Evolutionary conservation across 1,284 basidiomycete genomes (phyloP).

Genomic region (Cerrena zonata): DNA sequence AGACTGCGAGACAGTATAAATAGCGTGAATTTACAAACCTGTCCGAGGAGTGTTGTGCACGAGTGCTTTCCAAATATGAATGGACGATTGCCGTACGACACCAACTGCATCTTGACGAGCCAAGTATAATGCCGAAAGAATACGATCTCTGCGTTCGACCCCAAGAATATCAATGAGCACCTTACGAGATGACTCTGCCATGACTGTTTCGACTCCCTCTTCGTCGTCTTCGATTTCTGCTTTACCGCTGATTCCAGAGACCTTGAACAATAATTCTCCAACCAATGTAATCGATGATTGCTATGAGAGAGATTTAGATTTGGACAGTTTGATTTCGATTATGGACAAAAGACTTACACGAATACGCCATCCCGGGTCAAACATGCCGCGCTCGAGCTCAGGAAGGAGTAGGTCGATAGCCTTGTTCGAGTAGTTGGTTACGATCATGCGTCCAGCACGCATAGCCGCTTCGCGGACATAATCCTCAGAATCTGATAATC

Average conservation of each 20-base stretch:
- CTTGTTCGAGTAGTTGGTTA: conserved; percentile 87
- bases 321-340: conserved; percentile 13
- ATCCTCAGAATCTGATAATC: conserved; percentile 91
- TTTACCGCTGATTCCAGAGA: conserved; percentile 96
- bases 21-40: conserved; percentile 35
- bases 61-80: conserved; percentile 97
- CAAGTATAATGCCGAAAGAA: conserved; percentile 87
- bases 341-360: conserved; percentile 50
- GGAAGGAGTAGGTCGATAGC: conserved; percentile 93
- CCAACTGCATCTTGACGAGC: conserved; percentile 91
- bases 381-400: conserved; percentile 92
- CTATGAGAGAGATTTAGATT: conserved; percentile 31
- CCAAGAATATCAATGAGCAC: conserved; percentile 88
- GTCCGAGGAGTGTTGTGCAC: conserved; percentile 87
- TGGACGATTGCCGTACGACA: conserved; percentile 84
- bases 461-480: conserved; percentile 94
- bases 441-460: conserved; percentile 98
- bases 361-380: conserved; percentile 92
- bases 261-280: conserved; percentile 93
- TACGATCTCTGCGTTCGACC: conserved; percentile 81
- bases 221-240: conserved; percentile 76
- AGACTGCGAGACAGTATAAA: neutral
- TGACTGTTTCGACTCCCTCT: conserved; percentile 53
- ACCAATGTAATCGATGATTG: conserved; percentile 94
- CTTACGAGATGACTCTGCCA: conserved; percentile 75